Evolutionary conservation across 225 moss, liverwort and hornwort species (phyloP).

Genomic region (Rhytidiadelphus loreus): DNA sequence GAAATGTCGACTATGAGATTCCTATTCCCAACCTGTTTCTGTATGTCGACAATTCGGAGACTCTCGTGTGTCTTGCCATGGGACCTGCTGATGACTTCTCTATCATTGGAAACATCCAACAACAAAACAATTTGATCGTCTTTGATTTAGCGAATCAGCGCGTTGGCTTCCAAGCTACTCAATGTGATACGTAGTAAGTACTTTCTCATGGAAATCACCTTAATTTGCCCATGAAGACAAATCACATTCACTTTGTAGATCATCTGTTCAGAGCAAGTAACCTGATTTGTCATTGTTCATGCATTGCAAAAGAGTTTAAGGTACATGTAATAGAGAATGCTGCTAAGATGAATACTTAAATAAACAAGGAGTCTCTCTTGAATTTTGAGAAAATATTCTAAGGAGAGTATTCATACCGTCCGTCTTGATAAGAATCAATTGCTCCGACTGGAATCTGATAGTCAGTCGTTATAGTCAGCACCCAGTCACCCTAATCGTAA

Average conservation of each 20-base stretch:
- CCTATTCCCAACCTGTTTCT: constrained; percentile 10
- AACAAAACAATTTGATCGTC: constrained; percentile 30
- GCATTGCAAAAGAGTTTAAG: background rate
- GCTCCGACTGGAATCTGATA: constrained; percentile 21
- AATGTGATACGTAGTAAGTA: background rate
- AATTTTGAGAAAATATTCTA: background rate
- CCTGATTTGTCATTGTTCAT: background rate
- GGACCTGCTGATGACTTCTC: constrained; percentile 5
- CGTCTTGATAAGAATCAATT: background rate
- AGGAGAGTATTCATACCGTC: background rate
- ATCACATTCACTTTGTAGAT: background rate
- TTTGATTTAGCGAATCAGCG: constrained; percentile 15
- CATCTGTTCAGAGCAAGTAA: background rate
- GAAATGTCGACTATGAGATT: constrained; percentile 13
- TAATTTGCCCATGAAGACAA: background rate
- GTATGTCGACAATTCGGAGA: background rate
- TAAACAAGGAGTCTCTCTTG: background rate
- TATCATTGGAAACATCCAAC: constrained; percentile 34
- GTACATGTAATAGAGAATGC: background rate
- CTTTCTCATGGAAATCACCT: background rate
- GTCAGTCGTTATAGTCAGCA: constrained; percentile 36
- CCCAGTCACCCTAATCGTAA: constrained; percentile 34
- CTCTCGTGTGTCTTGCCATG: constrained; percentile 14
- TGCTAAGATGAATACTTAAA: background rate
- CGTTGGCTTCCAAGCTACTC: constrained; percentile 13